Conservation (phyloP, 2,329 filamentous ascomycete genomes). For the Aspergillus sp. region DNA sequence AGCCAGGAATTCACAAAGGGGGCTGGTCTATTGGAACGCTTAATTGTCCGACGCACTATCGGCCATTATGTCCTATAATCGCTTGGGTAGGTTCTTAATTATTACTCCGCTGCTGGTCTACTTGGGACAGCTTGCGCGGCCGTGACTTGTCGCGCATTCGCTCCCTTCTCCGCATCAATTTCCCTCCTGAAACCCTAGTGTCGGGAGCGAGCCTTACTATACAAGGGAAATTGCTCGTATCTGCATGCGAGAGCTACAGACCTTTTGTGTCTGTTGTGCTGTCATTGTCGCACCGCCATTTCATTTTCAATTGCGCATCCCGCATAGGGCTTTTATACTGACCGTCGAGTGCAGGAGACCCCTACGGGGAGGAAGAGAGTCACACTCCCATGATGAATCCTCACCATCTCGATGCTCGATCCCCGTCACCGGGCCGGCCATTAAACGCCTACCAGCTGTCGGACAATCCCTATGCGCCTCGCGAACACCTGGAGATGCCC, state of each 20-base stretch:
- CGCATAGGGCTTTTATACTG: constrained; percentile 17
- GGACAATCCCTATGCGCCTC: constrained; percentile 68
- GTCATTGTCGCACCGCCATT: neutral
- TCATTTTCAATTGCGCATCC: neutral
- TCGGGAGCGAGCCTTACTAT: constrained; percentile 4
- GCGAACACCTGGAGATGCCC: constrained; percentile 68
- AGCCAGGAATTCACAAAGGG: constrained; percentile 23
- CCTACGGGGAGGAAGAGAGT: constrained; percentile 46
- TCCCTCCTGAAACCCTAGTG: constrained; percentile 23
- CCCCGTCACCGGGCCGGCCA: constrained; percentile 76
- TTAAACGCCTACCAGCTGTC: constrained; percentile 79
- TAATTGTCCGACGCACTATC: constrained; percentile 22
- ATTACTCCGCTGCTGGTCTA: constrained; percentile 2
- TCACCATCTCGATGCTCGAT: constrained; percentile 56
- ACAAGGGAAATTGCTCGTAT: constrained; percentile 1
- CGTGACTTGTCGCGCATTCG: constrained; percentile 12
- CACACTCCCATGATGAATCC: constrained; percentile 53
- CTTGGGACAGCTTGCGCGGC: constrained; percentile 11
- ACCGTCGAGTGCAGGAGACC: constrained; percentile 36
- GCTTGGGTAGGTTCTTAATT: constrained; percentile 61
- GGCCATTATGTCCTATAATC: constrained; percentile 65
- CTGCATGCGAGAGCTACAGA: neutral
- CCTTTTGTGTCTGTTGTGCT: neutral
- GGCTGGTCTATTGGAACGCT: constrained; percentile 25
- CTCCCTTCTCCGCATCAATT: constrained; percentile 24